Base-by-base conservation (phyloP, 805 yeast genomes). In the Kodamaea nitidulidarum region DNA sequence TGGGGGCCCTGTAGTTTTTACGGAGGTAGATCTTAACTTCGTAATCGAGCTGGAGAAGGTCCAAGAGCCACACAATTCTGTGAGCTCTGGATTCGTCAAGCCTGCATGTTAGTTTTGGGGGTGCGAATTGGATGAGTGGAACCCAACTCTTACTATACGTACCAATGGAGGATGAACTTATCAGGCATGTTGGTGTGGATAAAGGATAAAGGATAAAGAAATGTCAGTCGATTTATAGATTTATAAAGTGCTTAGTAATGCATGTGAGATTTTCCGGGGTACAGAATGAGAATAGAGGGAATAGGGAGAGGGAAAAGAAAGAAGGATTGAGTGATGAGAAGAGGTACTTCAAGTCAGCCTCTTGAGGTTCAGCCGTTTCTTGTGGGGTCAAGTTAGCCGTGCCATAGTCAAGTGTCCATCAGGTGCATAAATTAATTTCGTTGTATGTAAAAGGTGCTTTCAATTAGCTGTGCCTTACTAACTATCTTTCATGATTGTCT, bases 51-150 rank as follows among this genome's bases (percentile, higher is more conserved):
- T 65, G 65, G 11, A 84, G 60, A 35, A 80, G 75, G 43, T 80
- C 86, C 15, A 84, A 60, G 36, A 79, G 60, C 84, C 87, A 83
- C 20, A 76, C 52, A 7, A 81, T 67, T 38, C 88, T 67, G 40
- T 72, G 77, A 1, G 86, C 61, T 51, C 90, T 67, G 3, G 87
- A 80, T 15, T 70, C 60, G 41, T 70, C 69, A 34, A 78, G 69
- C 71, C 61, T 56, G 41, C 54, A 55, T 20, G 56, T 40, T 10
- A 55, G 38, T 32, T 11, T 34, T 30, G 15, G 14, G 11, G 35
- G n/a, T 30, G 34, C 12, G 29, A 10, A 33, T 9, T 5, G 21
- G 5, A 4, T n/a, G 27, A 25, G 24, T 21, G 24, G 8, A 21
- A 7, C 8, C 8, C 24, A 7, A 21, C 7, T 7, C 24, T 21